Conservation (phyloP, 306 rosid genomes). For the Castanospermum australe region DNA sequence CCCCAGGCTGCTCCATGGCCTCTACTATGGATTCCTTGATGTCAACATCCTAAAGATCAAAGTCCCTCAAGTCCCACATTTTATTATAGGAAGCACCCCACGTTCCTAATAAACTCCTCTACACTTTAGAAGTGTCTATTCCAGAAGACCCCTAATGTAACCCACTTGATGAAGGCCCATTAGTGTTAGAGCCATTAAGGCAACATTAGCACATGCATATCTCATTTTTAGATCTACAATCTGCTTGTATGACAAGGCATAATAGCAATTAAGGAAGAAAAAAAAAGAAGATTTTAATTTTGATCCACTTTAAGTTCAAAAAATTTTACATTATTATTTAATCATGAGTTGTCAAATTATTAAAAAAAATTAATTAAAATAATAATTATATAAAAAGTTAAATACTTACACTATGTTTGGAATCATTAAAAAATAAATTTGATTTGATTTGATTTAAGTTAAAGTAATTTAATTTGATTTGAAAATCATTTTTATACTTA, state of each 20-base stretch:
- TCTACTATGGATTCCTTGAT: background rate
- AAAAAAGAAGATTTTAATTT: too few relatives aligned
- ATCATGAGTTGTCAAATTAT: too few relatives aligned
- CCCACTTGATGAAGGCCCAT: conserved; percentile 36
- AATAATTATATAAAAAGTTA: too few relatives aligned
- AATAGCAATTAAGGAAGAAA: conserved; percentile 4
- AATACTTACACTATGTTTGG: too few relatives aligned
- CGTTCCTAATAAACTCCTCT: conserved; percentile 28
- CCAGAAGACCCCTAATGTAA: conserved; percentile 36
- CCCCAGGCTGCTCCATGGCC: background rate
- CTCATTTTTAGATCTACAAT: background rate
- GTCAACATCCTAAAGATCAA: conserved; percentile 20
- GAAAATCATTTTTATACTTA: too few relatives aligned
- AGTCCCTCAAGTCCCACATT: background rate
- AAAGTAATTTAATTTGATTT: too few relatives aligned
- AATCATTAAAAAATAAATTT: too few relatives aligned
- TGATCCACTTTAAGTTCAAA: too few relatives aligned
- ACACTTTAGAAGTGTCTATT: conserved; percentile 34
- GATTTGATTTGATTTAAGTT: too few relatives aligned
- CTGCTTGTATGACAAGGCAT: conserved; percentile 21
- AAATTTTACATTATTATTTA: too few relatives aligned
- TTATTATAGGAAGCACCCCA: conserved; percentile 40
- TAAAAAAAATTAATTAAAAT: too few relatives aligned
- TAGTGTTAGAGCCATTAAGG: conserved; percentile 32
- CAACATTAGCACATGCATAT: conserved; percentile 49